Percentiles rank a stretch among this genome's conserved stretches.
These are phyloP conservation scores for Pseudogymnoascus sp. DNA, from an alignment of 2,329 filamentous ascomycete species.

Conservation along the genomic window DNA sequence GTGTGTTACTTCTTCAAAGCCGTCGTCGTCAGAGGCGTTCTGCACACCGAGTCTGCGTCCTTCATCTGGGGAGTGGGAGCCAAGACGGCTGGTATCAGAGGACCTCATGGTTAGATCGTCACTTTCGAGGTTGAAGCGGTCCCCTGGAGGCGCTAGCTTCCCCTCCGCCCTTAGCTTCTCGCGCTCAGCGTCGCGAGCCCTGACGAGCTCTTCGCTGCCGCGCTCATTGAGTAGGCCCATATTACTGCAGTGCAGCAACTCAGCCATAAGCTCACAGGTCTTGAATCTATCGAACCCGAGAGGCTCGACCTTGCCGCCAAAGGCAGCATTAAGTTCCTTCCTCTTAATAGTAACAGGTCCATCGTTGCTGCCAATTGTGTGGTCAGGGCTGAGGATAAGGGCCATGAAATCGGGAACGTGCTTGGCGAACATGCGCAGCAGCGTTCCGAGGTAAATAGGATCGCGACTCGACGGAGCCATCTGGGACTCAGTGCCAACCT, in stretches of 20 bases:
- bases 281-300: slow-evolving; percentile 97
- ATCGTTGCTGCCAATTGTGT: slow-evolving; percentile 48
- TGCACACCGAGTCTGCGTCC: slow-evolving; percentile 66
- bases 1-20: slow-evolving; percentile 80
- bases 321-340: slow-evolving; percentile 73
- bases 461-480: slow-evolving; percentile 76
- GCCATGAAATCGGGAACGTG: slow-evolving; percentile 92
- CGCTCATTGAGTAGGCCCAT: slow-evolving; percentile 93
- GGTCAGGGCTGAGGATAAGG: slow-evolving; percentile 68
- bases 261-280: slow-evolving; percentile 97
- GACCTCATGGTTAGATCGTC: slow-evolving; percentile 58
- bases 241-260: slow-evolving; percentile 94
- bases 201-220: slow-evolving; percentile 82
- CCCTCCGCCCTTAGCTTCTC: slow-evolving; percentile 72
- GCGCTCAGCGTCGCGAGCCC: slow-evolving; percentile 69
- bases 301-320: slow-evolving; percentile 84
- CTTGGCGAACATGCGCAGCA: slow-evolving; percentile 80
- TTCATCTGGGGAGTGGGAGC: slow-evolving; percentile 49
- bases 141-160: slow-evolving; percentile 47
- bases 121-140: slow-evolving; percentile 33
- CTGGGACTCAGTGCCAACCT: slow-evolving; percentile 73
- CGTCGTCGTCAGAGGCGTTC: slow-evolving; percentile 78
- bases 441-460: slow-evolving; percentile 88
- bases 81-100: slow-evolving; percentile 37
- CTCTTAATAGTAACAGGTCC: slow-evolving; percentile 56